Percentiles rank a stretch among this genome's conserved stretches.
These are phyloP conservation scores for Schizothecium vesticola DNA, from an alignment of 495 filamentous ascomycete genomes.

Conservation along the genomic window DNA sequence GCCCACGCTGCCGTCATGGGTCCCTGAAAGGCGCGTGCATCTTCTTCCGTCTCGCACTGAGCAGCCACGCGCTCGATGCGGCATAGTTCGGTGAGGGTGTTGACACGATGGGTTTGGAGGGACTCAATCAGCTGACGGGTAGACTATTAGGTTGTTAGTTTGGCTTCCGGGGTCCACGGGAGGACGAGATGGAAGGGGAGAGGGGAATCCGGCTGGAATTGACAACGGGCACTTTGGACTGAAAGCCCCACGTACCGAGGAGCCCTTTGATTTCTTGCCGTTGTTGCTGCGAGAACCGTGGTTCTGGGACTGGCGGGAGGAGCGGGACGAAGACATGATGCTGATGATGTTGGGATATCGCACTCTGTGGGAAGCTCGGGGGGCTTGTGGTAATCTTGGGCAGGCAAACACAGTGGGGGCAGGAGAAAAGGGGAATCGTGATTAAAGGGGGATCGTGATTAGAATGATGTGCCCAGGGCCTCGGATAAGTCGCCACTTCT, in stretches of 20 bases:
- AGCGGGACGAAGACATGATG: neutral
- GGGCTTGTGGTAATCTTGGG: too few relatives aligned
- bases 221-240: neutral
- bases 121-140: constrained; percentile 43
- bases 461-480: neutral
- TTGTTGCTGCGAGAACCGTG: neutral
- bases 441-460: neutral
- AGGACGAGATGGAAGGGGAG: neutral
- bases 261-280: neutral
- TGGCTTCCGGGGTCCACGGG: neutral
- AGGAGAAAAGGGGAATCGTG: neutral
- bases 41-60: constrained; percentile 46
- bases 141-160: constrained; percentile 18
- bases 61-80: constrained; percentile 65
- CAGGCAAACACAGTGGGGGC: neutral
- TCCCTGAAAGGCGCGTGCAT: constrained; percentile 48
- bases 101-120: constrained; percentile 59
- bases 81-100: constrained; percentile 68
- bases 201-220: neutral
- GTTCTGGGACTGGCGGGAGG: neutral
- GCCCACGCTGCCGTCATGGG: constrained; percentile 69
- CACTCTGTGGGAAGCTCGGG: neutral
- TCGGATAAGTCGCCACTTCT: neutral
- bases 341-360: neutral
- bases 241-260: neutral